Evolutionary conservation across 129 eudicot species (phyloP).

Genomic region (Chrysanthemum seticuspe): DNA sequence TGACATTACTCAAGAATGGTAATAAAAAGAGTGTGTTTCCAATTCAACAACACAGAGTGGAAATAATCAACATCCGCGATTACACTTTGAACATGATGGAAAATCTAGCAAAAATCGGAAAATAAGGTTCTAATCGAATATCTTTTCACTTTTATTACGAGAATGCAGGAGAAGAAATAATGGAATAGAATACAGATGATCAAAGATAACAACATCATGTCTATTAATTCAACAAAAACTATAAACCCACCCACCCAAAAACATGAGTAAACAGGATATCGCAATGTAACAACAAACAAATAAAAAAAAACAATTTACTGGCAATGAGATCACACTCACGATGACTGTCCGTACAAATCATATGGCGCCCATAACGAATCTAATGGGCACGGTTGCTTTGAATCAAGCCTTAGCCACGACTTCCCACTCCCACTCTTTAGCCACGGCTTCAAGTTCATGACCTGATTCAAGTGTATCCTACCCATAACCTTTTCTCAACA

Average conservation of each 20-base stretch:
- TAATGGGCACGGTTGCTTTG: conserved; percentile 68
- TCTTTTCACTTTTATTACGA: conserved; percentile 33
- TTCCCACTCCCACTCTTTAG: conserved; percentile 80
- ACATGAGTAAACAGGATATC: background rate
- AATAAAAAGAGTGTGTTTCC: conserved; percentile 9
- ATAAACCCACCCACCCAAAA: conserved; percentile 21
- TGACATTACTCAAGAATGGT: background rate
- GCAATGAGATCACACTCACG: conserved; percentile 35
- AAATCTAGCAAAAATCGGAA: conserved; percentile 6
- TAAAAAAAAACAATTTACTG: conserved; percentile 52
- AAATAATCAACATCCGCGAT: background rate
- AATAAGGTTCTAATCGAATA: conserved; percentile 21
- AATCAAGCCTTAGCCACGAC: conserved; percentile 86
- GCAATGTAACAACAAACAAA: conserved; percentile 29
- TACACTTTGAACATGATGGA: conserved; percentile 4
- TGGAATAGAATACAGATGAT: conserved; percentile 38
- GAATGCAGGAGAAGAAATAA: conserved; percentile 41
- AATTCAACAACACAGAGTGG: conserved; percentile 9
- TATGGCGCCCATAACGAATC: conserved; percentile 91
- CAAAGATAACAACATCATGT: conserved; percentile 18
- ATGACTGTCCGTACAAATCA: conserved; percentile 59
- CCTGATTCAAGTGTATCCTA: no score
- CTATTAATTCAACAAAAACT: conserved; percentile 26
- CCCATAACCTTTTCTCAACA: no score
- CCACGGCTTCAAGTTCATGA: no score